phyloP scores from a whole-genome alignment of 1,284 basidiomycete genomes.

The Phylloboletellus chloephorus region DNA sequence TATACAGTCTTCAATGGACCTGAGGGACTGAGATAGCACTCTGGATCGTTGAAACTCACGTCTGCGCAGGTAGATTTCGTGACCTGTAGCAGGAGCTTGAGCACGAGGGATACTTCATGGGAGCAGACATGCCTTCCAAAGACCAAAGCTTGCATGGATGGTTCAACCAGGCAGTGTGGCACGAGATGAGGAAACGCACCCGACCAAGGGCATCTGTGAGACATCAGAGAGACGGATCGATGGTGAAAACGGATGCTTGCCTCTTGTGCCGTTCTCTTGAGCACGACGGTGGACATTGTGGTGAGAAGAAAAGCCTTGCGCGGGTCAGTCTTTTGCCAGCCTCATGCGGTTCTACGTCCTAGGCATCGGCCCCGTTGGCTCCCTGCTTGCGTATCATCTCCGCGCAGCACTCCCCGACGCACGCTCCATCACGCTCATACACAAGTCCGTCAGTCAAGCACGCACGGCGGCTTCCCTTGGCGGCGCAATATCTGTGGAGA shows the following conservation, averaged over 20 bases:
- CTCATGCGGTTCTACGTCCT: constrained; percentile 74
- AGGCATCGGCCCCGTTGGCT: constrained; percentile 78
- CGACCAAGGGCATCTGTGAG: constrained; percentile 29
- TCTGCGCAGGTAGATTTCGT: constrained; percentile 54
- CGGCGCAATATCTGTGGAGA: constrained; percentile 43
- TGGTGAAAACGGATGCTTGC: constrained; percentile 28
- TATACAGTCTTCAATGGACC: constrained; percentile 48
- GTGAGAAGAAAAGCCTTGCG: constrained; percentile 2
- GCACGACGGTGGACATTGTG: constrained; percentile 45
- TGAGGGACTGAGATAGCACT: constrained; percentile 5
- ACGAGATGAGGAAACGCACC: constrained; percentile 19
- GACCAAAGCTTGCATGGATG: constrained; percentile 47
- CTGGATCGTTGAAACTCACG: constrained; percentile 33
- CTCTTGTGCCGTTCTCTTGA: constrained; percentile 60
- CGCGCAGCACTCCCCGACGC: constrained; percentile 50
- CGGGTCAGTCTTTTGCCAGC: no score
- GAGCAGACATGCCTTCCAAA: constrained; percentile 53
- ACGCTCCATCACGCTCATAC: constrained; percentile 63
- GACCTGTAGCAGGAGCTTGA: constrained; percentile 39
- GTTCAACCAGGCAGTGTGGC: neutral
- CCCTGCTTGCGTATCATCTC: constrained; percentile 75
- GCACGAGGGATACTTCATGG: constrained; percentile 2
- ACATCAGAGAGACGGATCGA: neutral
- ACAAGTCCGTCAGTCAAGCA: constrained; percentile 42
- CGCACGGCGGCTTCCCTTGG: constrained; percentile 29